Percentiles rank a stretch among this genome's conserved stretches.
These are phyloP conservation scores for Quercus rubra DNA, from an alignment of 306 rosid genomes.

Conservation along the genomic window DNA sequence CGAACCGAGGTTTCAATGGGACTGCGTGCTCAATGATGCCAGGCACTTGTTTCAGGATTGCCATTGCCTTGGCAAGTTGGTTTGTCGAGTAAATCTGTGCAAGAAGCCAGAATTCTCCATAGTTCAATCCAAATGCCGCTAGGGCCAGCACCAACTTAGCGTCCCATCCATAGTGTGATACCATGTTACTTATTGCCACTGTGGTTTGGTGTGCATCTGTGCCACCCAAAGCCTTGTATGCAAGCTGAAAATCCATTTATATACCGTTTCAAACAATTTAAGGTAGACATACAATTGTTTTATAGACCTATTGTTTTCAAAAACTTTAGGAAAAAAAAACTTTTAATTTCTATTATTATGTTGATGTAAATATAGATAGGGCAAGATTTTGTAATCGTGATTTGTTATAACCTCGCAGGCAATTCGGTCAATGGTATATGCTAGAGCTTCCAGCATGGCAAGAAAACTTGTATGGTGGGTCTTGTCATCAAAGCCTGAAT, in stretches of 20 bases:
- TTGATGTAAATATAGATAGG: no score
- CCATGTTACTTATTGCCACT: slow-evolving; percentile 35
- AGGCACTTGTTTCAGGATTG: slow-evolving; percentile 44
- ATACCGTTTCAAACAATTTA: no score
- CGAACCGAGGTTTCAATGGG: slow-evolving; percentile 36
- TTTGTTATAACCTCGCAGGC: slow-evolving; percentile 43
- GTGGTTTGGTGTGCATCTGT: slow-evolving; percentile 45
- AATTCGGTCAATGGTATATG: slow-evolving; percentile 52
- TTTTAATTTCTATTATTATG: no score
- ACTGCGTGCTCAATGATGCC: slow-evolving; percentile 38
- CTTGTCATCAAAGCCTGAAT: slow-evolving; percentile 32
- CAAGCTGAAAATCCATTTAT: no score
- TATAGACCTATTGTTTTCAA: no score
- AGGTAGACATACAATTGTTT: no score
- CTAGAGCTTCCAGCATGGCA: slow-evolving; percentile 35
- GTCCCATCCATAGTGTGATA: slow-evolving; percentile 44
- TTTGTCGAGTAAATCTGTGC: slow-evolving; percentile 39
- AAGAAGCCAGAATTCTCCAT: slow-evolving; percentile 51
- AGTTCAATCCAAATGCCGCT: slow-evolving; percentile 40
- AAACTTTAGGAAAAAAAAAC: no score
- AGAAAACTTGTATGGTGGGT: slow-evolving; percentile 25
- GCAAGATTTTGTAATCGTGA: no score
- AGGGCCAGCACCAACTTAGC: slow-evolving; percentile 47
- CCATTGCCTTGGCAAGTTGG: slow-evolving; percentile 49
- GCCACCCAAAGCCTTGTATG: slow-evolving; percentile 33